phyloP scores from a whole-genome alignment of 768 basidiomycete species.

The Cubamyces sp. region DNA sequence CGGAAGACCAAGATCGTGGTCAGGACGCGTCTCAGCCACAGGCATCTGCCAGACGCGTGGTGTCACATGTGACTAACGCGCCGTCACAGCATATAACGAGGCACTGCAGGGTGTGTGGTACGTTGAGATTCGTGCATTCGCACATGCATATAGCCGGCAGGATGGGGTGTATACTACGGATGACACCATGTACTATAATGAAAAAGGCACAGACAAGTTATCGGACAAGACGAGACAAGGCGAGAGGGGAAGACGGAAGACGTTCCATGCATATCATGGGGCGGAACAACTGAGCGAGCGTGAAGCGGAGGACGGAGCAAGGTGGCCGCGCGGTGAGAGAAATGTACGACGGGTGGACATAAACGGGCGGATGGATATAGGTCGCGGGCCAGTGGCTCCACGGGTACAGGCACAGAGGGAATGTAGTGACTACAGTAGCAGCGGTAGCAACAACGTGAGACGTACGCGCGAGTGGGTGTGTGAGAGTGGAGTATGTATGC shows the following conservation, averaged over 20 bases:
- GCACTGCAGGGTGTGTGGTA: neutral
- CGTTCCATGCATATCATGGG: constrained; percentile 8
- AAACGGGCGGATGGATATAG: constrained; percentile 19
- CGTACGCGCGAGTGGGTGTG: constrained; percentile 12
- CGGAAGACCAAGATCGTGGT: neutral
- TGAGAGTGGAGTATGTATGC: constrained; percentile 18
- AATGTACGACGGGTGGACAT: constrained; percentile 2
- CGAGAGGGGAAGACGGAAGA: constrained; percentile 14
- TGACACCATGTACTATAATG: constrained; percentile 14
- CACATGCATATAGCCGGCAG: constrained; percentile 22
- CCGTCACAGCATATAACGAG: neutral
- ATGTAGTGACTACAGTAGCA: constrained; percentile 17
- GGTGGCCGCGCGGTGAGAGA: too few species aligned
- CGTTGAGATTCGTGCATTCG: constrained; percentile 11
- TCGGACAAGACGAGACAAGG: constrained; percentile 15
- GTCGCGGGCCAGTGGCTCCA: constrained; percentile 15
- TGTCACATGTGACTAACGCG: constrained; percentile 22
- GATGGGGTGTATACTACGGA: constrained; percentile 21
- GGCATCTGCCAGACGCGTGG: constrained; percentile 13
- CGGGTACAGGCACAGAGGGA: constrained; percentile 12
- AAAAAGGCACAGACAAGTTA: constrained; percentile 10
- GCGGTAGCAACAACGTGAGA: constrained; percentile 13
- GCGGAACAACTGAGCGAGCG: constrained; percentile 12
- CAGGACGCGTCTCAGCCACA: constrained; percentile 23
- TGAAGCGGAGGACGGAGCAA: constrained; percentile 2